These are phyloP conservation scores for Urostyla sp. DNA, from an alignment of 73 alveolate genomes.

Conservation along the genomic window DNA sequence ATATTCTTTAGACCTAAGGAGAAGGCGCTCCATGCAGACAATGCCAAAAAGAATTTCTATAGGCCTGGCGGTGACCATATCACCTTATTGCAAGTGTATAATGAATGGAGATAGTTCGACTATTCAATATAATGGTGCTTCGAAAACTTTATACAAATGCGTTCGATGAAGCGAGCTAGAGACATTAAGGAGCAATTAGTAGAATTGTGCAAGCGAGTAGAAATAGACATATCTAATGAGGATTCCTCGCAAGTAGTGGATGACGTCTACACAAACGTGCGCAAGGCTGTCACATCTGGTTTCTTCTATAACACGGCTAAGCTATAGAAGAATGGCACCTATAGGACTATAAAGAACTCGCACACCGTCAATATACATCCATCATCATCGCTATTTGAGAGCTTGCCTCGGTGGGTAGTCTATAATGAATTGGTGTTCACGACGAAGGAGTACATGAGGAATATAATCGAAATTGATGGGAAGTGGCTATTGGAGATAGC, in stretches of 20 bases:
- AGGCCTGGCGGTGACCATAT: slow-evolving; percentile 99
- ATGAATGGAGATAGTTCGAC: slow-evolving; percentile 98
- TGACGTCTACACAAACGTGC: slow-evolving; percentile 80
- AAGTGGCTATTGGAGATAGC: slow-evolving; percentile 99
- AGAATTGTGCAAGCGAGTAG: slow-evolving; percentile 96
- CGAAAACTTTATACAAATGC: slow-evolving; percentile 96
- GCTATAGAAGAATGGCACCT: slow-evolving; percentile 93
- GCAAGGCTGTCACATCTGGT: slow-evolving; percentile 95
- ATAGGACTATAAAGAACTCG: slow-evolving; percentile 96
- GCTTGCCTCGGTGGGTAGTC: slow-evolving; percentile 92
- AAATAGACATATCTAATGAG: slow-evolving; percentile 80
- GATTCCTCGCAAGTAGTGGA: slow-evolving; percentile 68
- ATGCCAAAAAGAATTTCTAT: slow-evolving; percentile 94
- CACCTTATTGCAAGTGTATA: slow-evolving; percentile 95
- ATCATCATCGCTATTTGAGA: slow-evolving; percentile 81
- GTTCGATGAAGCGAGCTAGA: slow-evolving; percentile 99
- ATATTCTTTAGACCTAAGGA: slow-evolving; percentile 97
- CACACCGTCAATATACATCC: slow-evolving; percentile 97
- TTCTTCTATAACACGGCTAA: slow-evolving; percentile 98
- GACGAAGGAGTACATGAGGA: slow-evolving; percentile 98
- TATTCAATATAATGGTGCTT: slow-evolving; percentile 94
- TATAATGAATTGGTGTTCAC: slow-evolving; percentile 98
- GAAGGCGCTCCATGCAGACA: slow-evolving; percentile 96
- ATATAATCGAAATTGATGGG: slow-evolving; percentile 94
- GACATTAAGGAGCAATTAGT: slow-evolving; percentile 98